Evolutionary conservation across 2,329 filamentous ascomycete genomes (phyloP).

Genomic region (Pseudomassariella vexata): DNA sequence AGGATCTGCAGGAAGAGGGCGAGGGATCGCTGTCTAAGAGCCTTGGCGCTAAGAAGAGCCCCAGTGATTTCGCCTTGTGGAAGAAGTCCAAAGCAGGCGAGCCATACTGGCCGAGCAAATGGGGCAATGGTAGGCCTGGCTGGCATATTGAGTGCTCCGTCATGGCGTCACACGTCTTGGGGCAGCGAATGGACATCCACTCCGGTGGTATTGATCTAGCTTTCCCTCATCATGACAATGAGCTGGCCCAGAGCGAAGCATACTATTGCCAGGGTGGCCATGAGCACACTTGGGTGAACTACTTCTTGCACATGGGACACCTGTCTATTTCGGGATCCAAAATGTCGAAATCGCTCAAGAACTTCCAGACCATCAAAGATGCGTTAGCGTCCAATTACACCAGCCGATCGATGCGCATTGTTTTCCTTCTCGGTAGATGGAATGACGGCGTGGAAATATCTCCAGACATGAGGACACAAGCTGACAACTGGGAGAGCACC

Average conservation of each 20-base stretch:
- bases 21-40: constrained; percentile 73
- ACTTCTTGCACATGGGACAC: constrained; percentile 95
- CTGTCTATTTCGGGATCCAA: constrained; percentile 84
- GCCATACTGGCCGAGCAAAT: constrained; percentile 81
- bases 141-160: constrained; percentile 98
- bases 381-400: constrained; percentile 69
- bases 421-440: constrained; percentile 86
- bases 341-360: constrained; percentile 95
- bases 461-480: constrained; percentile 69
- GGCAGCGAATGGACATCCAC: constrained; percentile 83
- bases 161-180: constrained; percentile 88
- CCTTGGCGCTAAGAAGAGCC: constrained; percentile 61
- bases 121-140: constrained; percentile 82
- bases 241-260: constrained; percentile 69
- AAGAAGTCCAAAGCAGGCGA: constrained; percentile 89
- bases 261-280: constrained; percentile 51
- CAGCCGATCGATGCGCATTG: constrained; percentile 71
- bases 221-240: constrained; percentile 91
- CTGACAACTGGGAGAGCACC: constrained; percentile 73
- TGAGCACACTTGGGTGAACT: constrained; percentile 80
- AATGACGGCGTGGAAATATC: constrained; percentile 89
- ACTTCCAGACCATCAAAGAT: constrained; percentile 89
- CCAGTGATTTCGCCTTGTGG: constrained; percentile 88
- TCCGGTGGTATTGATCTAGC: constrained; percentile 87
- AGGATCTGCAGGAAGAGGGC: constrained; percentile 78